These are phyloP conservation scores for Vanrija pseudolonga DNA, from an alignment of 1,284 basidiomycete genomes.

Conservation along the genomic window DNA sequence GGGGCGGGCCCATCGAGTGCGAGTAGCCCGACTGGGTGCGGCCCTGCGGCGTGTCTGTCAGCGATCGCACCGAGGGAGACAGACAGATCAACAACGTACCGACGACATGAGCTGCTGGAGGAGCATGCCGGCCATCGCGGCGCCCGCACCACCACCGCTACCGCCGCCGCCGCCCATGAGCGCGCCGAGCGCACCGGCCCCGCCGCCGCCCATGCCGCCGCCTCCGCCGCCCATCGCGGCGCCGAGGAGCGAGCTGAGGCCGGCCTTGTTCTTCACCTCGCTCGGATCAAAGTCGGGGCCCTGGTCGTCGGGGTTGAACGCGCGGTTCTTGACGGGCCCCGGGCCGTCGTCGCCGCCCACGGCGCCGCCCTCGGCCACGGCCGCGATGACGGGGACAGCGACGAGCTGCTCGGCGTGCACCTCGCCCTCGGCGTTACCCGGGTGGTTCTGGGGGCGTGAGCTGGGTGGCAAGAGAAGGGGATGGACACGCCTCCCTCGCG, in stretches of 20 bases:
- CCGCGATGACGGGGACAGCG: conserved; percentile 14
- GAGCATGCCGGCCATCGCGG: conserved; percentile 14
- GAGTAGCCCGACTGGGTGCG: conserved; percentile 5
- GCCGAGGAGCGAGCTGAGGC: conserved; percentile 8
- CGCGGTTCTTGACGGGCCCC: not conserved
- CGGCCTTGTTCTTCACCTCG: not conserved
- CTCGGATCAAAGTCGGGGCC: conserved; percentile 17
- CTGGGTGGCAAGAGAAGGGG: conserved; percentile 19
- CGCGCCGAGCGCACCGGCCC: no score
- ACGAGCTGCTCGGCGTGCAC: conserved; percentile 28
- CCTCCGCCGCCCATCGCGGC: conserved; percentile 1
- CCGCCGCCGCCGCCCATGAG: not conserved
- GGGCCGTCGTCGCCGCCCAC: not conserved
- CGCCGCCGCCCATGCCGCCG: not conserved
- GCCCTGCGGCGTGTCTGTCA: no score
- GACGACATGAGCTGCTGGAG: not conserved
- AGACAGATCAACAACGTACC: conserved; percentile 9
- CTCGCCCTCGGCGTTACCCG: conserved; percentile 18
- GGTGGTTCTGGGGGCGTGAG: conserved; percentile 36
- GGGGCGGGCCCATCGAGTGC: conserved; percentile 34
- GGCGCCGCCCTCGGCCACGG: conserved; percentile 2
- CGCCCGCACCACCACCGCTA: conserved; percentile 7
- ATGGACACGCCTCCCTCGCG: no score
- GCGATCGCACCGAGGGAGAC: not conserved
- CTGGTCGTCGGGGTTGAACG: not conserved